Evolutionary conservation across 2,329 filamentous ascomycete species (phyloP).

Genomic region (Bipolaris gigantea): DNA sequence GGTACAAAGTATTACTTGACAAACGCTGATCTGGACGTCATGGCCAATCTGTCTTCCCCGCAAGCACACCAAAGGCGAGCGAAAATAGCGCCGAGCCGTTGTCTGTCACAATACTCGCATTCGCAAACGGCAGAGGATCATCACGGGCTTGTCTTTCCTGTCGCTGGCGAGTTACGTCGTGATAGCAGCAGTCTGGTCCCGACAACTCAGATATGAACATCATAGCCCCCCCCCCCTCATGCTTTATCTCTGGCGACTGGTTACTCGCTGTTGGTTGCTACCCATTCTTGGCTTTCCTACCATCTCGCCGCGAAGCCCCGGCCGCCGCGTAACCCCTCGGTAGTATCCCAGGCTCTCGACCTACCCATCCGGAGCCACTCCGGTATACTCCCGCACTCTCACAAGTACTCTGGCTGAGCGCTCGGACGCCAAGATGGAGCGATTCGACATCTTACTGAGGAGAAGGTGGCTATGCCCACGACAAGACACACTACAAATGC

Average conservation of each 20-base stretch:
- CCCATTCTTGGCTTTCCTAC: neutral
- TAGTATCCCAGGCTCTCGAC: neutral
- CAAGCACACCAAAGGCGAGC: neutral
- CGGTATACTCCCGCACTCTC: neutral
- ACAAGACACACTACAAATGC: constrained; percentile 3
- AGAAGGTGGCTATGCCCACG: constrained; percentile 7
- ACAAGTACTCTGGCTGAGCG: neutral
- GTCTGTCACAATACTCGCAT: neutral
- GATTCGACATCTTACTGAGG: neutral
- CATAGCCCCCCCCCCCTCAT: neutral
- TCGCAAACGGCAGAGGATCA: neutral
- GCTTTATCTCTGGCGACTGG: neutral
- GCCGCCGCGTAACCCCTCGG: constrained; percentile 2
- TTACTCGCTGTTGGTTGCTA: neutral
- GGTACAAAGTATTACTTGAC: neutral
- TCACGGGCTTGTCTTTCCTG: neutral
- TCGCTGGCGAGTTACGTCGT: too few relatives aligned
- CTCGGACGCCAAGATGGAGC: neutral
- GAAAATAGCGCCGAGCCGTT: neutral
- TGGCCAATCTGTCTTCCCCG: neutral
- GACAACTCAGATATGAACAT: neutral
- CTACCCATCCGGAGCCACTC: neutral
- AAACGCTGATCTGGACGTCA: neutral
- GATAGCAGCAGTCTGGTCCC: neutral
- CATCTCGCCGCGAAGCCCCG: neutral